Evolutionary conservation across 768 basidiomycete genomes (phyloP).

Genomic region (Psilocybe cubensis): DNA sequence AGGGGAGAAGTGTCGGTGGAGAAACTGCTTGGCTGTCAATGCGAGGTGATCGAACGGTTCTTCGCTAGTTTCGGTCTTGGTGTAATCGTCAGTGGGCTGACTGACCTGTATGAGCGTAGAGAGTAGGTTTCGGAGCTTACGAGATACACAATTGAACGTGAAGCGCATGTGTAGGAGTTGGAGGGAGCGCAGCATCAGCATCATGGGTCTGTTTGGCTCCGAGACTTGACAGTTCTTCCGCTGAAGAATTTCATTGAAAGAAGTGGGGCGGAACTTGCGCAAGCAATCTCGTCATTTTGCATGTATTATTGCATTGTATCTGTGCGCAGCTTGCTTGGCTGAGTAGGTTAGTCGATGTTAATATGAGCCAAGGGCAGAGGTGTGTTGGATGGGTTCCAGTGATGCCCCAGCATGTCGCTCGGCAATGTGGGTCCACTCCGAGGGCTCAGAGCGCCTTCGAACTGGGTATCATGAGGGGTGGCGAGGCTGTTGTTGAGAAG

Average conservation of each 20-base stretch:
- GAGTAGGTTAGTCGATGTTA: background rate
- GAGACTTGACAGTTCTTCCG: background rate
- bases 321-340: background rate
- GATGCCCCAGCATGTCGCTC: no score
- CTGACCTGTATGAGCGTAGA: background rate
- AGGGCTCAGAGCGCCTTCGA: background rate
- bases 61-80: background rate
- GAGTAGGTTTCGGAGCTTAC: background rate
- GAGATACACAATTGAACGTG: background rate
- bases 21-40: background rate
- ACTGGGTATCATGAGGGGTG: background rate
- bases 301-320: background rate
- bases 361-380: background rate
- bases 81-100: background rate
- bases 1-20: background rate
- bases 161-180: background rate
- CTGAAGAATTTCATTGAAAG: background rate
- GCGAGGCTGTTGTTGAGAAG: background rate
- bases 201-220: background rate
- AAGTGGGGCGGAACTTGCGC: background rate
- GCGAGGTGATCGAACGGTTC: background rate
- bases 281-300: background rate
- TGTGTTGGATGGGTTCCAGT: background rate
- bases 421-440: background rate
- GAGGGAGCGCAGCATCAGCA: background rate